Percentiles rank a stretch among this genome's conserved stretches.
These are phyloP conservation scores for Wallacemonas collosoma DNA, from an alignment of 208 protist genomes.

Conservation along the genomic window DNA sequence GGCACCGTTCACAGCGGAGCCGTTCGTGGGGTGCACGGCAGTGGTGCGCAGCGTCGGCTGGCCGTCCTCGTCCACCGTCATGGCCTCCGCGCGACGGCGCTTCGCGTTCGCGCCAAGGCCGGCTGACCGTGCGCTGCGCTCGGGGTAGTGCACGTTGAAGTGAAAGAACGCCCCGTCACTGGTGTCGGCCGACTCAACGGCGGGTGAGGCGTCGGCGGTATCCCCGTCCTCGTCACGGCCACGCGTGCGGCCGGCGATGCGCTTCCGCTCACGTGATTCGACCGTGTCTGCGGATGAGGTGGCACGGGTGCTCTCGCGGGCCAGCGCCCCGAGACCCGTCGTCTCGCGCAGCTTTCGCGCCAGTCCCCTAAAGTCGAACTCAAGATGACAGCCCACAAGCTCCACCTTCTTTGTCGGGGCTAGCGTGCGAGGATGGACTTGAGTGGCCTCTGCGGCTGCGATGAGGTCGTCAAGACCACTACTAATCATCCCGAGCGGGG, in stretches of 20 bases:
- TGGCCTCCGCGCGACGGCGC: constrained; percentile 49
- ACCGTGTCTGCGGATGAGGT: too few relatives aligned
- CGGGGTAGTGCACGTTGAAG: constrained; percentile 40
- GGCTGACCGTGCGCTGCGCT: not conserved
- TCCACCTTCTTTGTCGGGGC: constrained; percentile 51
- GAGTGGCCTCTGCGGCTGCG: constrained; percentile 25
- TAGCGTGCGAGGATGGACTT: constrained; percentile 70
- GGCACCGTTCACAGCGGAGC: not conserved
- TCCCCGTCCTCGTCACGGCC: constrained; percentile 64
- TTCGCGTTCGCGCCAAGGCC: constrained; percentile 21
- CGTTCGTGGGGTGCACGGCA: constrained; percentile 27
- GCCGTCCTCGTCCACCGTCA: constrained; percentile 40
- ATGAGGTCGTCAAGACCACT: constrained; percentile 52
- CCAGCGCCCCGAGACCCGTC: not conserved
- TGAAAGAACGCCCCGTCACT: constrained; percentile 48
- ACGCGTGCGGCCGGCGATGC: constrained; percentile 53
- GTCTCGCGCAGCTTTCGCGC: not conserved
- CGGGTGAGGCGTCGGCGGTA: not conserved
- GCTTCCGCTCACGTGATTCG: constrained; percentile 10
- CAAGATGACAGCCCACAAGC: constrained; percentile 39
- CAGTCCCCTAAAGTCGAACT: constrained; percentile 32
- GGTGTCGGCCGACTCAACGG: not conserved
- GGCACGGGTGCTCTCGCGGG: not conserved
- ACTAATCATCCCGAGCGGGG: constrained; percentile 63
- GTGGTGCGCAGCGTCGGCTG: constrained; percentile 42